phyloP scores from a whole-genome alignment of 2,329 filamentous ascomycete species.

The Exophiala spinifera region DNA sequence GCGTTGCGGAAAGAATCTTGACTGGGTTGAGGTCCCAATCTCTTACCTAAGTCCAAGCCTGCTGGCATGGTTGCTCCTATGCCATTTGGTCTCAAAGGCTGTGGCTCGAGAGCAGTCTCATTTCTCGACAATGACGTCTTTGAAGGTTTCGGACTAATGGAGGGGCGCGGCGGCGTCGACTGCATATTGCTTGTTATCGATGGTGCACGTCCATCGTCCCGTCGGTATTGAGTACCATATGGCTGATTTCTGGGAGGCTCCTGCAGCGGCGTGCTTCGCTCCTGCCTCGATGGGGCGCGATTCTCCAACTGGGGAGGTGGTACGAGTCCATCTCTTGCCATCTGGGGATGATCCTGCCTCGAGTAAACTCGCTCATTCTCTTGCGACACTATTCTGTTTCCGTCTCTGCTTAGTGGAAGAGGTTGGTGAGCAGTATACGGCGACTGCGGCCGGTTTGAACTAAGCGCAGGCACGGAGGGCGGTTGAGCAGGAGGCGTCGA shows the following conservation, averaged over 20 bases:
- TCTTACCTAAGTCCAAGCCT: conserved; percentile 10
- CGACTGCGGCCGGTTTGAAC: conserved; percentile 22
- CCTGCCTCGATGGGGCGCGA: conserved; percentile 10
- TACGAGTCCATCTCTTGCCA: conserved; percentile 14
- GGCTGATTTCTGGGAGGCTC: conserved; percentile 17
- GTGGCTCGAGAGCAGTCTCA: conserved; percentile 13
- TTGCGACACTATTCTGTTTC: conserved; percentile 9
- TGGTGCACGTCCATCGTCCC: conserved; percentile 15
- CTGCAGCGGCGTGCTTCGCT: conserved; percentile 1
- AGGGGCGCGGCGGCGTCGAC: conserved; percentile 15
- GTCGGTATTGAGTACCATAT: conserved; percentile 10
- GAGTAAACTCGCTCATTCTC: conserved; percentile 12
- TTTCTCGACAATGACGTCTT: conserved; percentile 16
- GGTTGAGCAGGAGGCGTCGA: conserved; percentile 16
- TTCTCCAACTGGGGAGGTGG: conserved; percentile 17
- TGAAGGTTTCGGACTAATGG: conserved; percentile 21
- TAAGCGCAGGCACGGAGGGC: conserved; percentile 15
- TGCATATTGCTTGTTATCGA: conserved; percentile 17
- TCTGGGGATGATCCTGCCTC: conserved; percentile 16
- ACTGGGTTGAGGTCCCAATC: conserved; percentile 8
- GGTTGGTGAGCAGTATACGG: conserved; percentile 17
- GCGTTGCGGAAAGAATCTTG: conserved; percentile 13
- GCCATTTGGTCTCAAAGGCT: conserved; percentile 16
- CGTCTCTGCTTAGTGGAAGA: conserved; percentile 18
- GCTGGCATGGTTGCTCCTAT: conserved; percentile 4